Conservation (phyloP, 192 early-diverging fungal genomes). For the Podila clonocystis region DNA sequence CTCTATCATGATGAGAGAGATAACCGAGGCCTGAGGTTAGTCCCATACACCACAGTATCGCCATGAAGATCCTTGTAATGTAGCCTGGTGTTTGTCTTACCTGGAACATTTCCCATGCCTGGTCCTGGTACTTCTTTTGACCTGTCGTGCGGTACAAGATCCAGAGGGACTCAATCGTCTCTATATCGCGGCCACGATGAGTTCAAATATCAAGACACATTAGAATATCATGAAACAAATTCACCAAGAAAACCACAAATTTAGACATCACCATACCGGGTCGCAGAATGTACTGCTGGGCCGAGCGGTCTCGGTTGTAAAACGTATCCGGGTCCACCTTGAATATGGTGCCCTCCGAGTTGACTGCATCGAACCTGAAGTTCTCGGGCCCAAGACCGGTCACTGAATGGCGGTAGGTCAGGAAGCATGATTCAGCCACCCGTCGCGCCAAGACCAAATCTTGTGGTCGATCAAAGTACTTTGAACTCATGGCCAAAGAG, state of each 20-base stretch:
- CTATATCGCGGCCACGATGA: conserved; percentile 14
- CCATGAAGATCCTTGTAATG: too few species aligned
- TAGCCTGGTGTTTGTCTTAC: not conserved
- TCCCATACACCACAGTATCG: not conserved
- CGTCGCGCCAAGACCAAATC: conserved; percentile 29
- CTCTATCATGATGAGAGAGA: conserved; percentile 12
- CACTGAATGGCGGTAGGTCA: conserved; percentile 40
- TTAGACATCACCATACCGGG: not conserved
- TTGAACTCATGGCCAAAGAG: conserved; percentile 45
- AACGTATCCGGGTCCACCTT: not conserved
- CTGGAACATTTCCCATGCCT: conserved; percentile 70
- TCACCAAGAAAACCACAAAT: not conserved
- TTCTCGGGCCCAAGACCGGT: conserved; percentile 60
- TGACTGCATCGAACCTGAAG: conserved; percentile 23
- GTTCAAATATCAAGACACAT: not conserved
- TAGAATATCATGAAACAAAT: not conserved
- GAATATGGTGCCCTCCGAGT: not conserved
- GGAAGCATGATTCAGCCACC: conserved; percentile 54
- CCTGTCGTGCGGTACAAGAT: conserved; percentile 74
- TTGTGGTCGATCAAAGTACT: conserved; percentile 26
- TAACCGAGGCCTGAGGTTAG: too few species aligned
- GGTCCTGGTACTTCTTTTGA: conserved; percentile 64
- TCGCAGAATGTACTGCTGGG: not conserved
- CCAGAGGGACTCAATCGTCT: conserved; percentile 74
- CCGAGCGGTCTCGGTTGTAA: not conserved